Evolutionary conservation across 169 alveolate genomes (phyloP), one percentile per base, ranked within the genome.

Genomic region (Neospora caninum): DNA sequence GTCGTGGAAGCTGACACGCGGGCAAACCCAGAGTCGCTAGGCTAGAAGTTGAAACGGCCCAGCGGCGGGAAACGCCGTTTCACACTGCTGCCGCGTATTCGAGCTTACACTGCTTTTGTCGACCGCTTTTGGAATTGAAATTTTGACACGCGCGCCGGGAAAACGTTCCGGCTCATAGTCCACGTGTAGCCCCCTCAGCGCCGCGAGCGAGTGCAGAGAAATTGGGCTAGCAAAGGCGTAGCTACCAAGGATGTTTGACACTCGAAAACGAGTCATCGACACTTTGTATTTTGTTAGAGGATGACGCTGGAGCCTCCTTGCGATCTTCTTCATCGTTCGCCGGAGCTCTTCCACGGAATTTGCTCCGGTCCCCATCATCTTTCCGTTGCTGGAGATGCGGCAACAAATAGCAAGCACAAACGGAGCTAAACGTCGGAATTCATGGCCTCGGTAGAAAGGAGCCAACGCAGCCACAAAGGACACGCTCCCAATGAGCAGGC

Each of bases 111-210:
- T 16, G n/a, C 1, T 64, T 27, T 9, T 27, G n/a, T 64, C 73
- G 25, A 27, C 1, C 73, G 73, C 45, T 78, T 78, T 78, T 10
- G 86, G 86, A 78, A 78, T 78, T n/a, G 45, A 9, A 38, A 78
- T 78, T n/a, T 78, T 78, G 29, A 78, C 86, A n/a, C 86, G 86
- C 27, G 89, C 94, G 27, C 91, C 94, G 18, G 94, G 94, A 42
- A 91, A 91, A 1, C 94, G 73, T 29, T 91, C 94, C 16, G 94
- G 94, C 25, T 91, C 94, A 27, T 70, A 70, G 41, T 91, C 94
- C 67, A 80, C 45, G 49, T 70, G 91, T 38, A 91, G 41, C 29
- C 49, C 39, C 38, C 87, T 27, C 45, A 43, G 87, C 25, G 94
- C 83, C 27, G 88, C 69, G 43, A 91, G 94, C 31, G 70, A 31